Evolutionary conservation across 306 rosid species (phyloP).

Genomic region (Begonia loranthoides): DNA sequence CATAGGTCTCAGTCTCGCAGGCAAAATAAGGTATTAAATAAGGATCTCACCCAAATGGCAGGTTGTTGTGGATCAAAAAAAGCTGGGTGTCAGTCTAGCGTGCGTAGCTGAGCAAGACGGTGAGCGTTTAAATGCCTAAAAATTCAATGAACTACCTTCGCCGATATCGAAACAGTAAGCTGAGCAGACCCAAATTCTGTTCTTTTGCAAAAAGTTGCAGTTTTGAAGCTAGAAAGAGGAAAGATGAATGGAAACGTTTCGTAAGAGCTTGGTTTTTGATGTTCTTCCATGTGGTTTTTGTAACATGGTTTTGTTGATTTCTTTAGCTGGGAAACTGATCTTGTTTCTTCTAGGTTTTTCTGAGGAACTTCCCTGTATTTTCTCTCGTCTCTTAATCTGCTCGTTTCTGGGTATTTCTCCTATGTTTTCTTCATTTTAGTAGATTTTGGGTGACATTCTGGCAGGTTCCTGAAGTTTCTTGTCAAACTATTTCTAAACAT

Average conservation of each 20-base stretch:
- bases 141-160: slow-evolving; percentile 22
- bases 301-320: too few relatives aligned
- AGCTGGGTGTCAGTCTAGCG: slow-evolving; percentile 69
- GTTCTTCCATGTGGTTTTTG: too few relatives aligned
- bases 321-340: too few relatives aligned
- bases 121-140: slow-evolving; percentile 16
- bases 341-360: too few relatives aligned
- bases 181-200: neutral
- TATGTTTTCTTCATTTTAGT: slow-evolving; percentile 20
- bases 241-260: neutral
- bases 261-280: too few relatives aligned
- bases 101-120: slow-evolving; percentile 42
- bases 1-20: too few relatives aligned
- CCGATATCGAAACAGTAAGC: slow-evolving; percentile 1
- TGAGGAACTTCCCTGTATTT: too few relatives aligned
- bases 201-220: neutral
- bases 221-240: neutral
- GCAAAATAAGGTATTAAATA: slow-evolving; percentile 17
- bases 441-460: slow-evolving; percentile 46
- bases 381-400: too few relatives aligned
- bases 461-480: slow-evolving; percentile 65
- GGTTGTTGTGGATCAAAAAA: slow-evolving; percentile 12
- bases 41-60: slow-evolving; percentile 16
- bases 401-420: too few relatives aligned
- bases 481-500: slow-evolving; percentile 16